A percentile compares a stretch with the other conserved stretches of the same genome.
phyloP scores from a whole-genome alignment of 176 grass and related monocot species.

The Triticum monococcum region DNA sequence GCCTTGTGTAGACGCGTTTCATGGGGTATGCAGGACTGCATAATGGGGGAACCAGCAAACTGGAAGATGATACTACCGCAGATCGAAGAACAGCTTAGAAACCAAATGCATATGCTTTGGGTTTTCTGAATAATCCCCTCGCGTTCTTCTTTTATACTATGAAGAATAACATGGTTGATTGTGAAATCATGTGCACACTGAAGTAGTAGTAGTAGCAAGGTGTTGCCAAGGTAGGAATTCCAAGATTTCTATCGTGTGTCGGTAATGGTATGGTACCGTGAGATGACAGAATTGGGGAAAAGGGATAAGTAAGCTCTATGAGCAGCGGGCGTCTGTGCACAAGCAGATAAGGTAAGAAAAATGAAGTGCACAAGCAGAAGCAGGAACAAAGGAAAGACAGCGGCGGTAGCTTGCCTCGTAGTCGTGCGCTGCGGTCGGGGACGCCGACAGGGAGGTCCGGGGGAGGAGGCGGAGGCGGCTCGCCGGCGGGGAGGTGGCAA shows the following conservation, averaged over 20 bases:
- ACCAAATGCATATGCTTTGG: background rate
- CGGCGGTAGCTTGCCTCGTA: slow-evolving; percentile 39
- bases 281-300: background rate
- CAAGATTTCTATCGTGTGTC: background rate
- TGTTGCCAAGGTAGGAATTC: background rate
- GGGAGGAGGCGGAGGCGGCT: slow-evolving; percentile 14
- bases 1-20: background rate
- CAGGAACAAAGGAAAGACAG: too few species aligned
- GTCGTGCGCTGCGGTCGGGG: slow-evolving; percentile 15
- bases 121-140: too few species aligned
- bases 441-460: slow-evolving; percentile 32
- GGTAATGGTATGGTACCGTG: background rate
- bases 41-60: background rate
- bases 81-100: background rate
- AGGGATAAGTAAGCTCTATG: too few species aligned
- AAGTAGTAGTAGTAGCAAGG: too few species aligned
- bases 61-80: background rate
- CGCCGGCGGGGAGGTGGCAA: background rate
- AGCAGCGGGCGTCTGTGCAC: background rate
- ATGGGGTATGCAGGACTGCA: background rate
- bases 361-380: background rate
- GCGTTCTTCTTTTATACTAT: too few species aligned
- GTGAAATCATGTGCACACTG: background rate
- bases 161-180: too few species aligned
- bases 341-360: background rate